Evolutionary conservation across 75 land plant species (phyloP).

Genomic region (Cryptomeria japonica): DNA sequence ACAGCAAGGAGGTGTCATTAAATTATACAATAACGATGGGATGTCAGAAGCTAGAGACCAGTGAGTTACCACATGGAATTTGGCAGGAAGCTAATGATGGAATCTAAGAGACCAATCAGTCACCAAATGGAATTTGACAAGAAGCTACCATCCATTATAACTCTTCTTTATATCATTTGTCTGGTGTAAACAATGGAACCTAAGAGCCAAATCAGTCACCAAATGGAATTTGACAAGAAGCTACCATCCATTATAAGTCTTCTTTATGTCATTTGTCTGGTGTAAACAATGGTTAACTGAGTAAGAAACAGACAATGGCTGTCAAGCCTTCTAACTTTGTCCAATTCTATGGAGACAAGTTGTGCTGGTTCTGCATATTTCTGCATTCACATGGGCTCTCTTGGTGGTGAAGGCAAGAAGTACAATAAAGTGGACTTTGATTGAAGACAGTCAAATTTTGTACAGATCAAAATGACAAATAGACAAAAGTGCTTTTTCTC

Average conservation of each 20-base stretch:
- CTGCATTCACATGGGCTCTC: neutral
- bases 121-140: neutral
- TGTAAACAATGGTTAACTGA: neutral
- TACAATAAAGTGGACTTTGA: neutral
- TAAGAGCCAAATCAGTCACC: neutral
- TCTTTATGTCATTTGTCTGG: neutral
- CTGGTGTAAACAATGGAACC: neutral
- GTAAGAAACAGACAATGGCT: neutral
- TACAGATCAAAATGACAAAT: too few species aligned
- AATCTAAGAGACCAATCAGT: neutral
- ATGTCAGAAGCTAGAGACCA: too few species aligned
- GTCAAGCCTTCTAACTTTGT: neutral
- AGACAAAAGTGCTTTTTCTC: too few species aligned
- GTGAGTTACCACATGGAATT: neutral
- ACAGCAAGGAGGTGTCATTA: too few species aligned
- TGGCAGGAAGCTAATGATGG: neutral
- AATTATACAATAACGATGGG: too few species aligned
- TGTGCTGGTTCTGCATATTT: neutral
- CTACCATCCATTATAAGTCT: neutral
- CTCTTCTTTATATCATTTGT: neutral
- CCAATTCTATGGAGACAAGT: neutral
- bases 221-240: neutral
- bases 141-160: neutral
- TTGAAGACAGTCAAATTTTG: too few species aligned
- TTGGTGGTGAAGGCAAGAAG: neutral